Evolutionary conservation across 306 rosid genomes (phyloP).

Genomic region (Senna tora): DNA sequence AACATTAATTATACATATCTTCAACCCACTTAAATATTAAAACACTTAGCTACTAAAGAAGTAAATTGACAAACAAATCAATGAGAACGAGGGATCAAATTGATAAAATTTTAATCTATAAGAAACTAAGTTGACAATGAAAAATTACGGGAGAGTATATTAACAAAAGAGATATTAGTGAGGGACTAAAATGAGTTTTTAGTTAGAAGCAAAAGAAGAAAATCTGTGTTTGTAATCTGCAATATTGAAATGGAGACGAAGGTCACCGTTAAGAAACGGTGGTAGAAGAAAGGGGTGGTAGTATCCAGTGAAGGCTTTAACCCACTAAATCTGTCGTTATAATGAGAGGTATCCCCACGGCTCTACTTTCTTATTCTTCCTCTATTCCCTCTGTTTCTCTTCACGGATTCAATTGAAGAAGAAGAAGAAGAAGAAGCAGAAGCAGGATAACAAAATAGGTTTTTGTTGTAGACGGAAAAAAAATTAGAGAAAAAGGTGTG

Average conservation of each 20-base stretch:
- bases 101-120: too few species aligned
- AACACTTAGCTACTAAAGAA: too few species aligned
- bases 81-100: too few species aligned
- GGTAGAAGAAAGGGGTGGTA: background rate
- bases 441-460: background rate
- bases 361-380: background rate
- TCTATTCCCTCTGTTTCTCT: background rate
- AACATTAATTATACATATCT: too few species aligned
- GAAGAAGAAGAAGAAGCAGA: constrained; percentile 1
- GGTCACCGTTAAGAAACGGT: constrained; percentile 44
- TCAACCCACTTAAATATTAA: too few species aligned
- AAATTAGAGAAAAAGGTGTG: background rate
- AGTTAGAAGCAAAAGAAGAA: background rate
- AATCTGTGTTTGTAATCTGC: background rate
- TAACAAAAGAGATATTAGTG: too few species aligned
- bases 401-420: constrained; percentile 3
- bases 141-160: too few species aligned
- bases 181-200: background rate
- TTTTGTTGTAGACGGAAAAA: background rate
- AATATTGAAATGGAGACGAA: background rate
- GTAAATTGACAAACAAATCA: too few species aligned
- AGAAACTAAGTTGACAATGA: too few species aligned
- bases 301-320: constrained; percentile 45
- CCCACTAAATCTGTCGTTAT: constrained; percentile 28
- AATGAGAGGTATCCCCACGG: constrained; percentile 9